Conservation (phyloP, 2,329 filamentous ascomycete genomes). For the Paecilomyces niveus region DNA sequence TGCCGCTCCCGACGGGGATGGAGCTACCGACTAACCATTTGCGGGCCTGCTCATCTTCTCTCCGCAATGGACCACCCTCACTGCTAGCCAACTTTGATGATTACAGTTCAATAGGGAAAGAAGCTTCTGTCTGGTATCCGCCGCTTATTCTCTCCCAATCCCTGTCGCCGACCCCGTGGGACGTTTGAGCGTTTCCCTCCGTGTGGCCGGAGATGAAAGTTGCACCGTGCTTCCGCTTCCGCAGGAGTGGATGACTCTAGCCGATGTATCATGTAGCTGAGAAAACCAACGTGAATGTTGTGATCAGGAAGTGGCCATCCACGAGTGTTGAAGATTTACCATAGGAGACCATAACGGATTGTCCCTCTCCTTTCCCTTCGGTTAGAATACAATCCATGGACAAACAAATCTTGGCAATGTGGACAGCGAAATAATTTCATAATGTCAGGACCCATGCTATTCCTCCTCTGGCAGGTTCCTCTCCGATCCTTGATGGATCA, state of each 20-base stretch:
- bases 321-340: no score
- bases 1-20: not conserved
- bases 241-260: not conserved
- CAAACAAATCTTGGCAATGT: not conserved
- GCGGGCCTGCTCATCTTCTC: not conserved
- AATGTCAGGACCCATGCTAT: not conserved
- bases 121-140: not conserved
- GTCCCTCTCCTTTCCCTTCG: no score
- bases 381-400: no score
- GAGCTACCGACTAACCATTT: not conserved
- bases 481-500: not conserved
- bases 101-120: not conserved
- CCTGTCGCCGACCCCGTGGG: not conserved
- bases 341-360: no score
- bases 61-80: not conserved
- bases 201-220: not conserved
- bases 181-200: not conserved
- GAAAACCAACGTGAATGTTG: not conserved
- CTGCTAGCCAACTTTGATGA: not conserved
- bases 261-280: not conserved
- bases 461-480: not conserved
- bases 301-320: not conserved
- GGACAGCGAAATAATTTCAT: not conserved
- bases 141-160: not conserved
- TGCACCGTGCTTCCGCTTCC: not conserved